A percentile compares a stretch with the other conserved stretches of the same genome.
Evolutionary conservation across 768 basidiomycete species (phyloP).

Genomic region (Lanmaoa pseudosensibilis): DNA sequence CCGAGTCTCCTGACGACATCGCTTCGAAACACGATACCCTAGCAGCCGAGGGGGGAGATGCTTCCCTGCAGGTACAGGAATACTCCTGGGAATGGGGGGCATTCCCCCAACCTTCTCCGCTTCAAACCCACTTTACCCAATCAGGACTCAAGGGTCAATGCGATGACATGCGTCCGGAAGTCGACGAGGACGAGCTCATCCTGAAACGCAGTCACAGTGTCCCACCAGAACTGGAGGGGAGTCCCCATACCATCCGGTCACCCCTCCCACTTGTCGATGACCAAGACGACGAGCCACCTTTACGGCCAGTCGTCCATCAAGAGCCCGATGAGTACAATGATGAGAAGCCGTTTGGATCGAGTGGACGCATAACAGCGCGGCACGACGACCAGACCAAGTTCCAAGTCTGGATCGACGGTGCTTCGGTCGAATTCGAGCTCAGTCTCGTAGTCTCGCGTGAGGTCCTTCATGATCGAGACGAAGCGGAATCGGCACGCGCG

Average conservation of each 20-base stretch:
- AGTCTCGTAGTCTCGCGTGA: slow-evolving; percentile 51
- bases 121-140: slow-evolving; percentile 47
- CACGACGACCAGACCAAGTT: slow-evolving; percentile 63
- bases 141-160: slow-evolving; percentile 16
- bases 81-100: slow-evolving; percentile 96
- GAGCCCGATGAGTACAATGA: slow-evolving; percentile 5
- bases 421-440: slow-evolving; percentile 68
- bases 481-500: slow-evolving; percentile 51
- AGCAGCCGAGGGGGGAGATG: slow-evolving; percentile 1
- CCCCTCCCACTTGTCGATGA: slow-evolving; percentile 23
- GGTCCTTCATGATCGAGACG: slow-evolving; percentile 39
- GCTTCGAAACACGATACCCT: slow-evolving; percentile 14
- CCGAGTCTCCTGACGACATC: slow-evolving; percentile 59
- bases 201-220: slow-evolving; percentile 56
- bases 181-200: slow-evolving; percentile 22
- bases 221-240: slow-evolving; percentile 52
- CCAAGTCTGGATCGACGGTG: slow-evolving; percentile 61
- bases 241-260: slow-evolving; percentile 33
- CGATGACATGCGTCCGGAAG: slow-evolving; percentile 10
- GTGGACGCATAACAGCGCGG: slow-evolving; percentile 58
- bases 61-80: slow-evolving; percentile 47
- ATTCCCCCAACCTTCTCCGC: slow-evolving; percentile 78
- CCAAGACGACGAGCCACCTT: slow-evolving; percentile 23
- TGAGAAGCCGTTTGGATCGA: slow-evolving; percentile 41
- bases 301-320: background rate